A percentile compares a stretch with the other conserved stretches of the same genome.
Conservation (phyloP, 305 asterid genomes). For the Fraxinus baroniana region DNA sequence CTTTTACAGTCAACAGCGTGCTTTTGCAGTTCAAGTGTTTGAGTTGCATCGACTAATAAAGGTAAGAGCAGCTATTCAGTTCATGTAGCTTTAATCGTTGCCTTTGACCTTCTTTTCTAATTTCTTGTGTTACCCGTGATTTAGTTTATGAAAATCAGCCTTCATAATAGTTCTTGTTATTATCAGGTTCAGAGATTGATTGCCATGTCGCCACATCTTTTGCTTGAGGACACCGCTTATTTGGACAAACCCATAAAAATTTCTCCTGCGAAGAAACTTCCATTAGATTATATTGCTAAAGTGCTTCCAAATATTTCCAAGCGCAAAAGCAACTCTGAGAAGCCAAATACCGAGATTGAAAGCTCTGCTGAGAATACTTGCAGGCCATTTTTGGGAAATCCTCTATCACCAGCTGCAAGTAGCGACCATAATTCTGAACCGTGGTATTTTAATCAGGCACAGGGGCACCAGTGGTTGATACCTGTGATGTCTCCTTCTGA, state of each 20-base stretch:
- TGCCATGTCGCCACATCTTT: slow-evolving; percentile 60
- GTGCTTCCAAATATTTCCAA: slow-evolving; percentile 35
- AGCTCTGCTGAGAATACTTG: slow-evolving; percentile 58
- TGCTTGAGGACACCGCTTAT: slow-evolving; percentile 46
- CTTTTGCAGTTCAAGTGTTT: slow-evolving; percentile 88
- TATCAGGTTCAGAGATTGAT: slow-evolving; percentile 75
- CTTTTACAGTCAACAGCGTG: slow-evolving; percentile 76
- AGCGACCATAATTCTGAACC: slow-evolving; percentile 34
- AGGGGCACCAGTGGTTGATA: slow-evolving; percentile 77
- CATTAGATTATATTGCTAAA: slow-evolving; percentile 41
- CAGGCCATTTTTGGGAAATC: slow-evolving; percentile 25
- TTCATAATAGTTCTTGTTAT: not conserved
- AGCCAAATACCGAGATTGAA: slow-evolving; percentile 50
- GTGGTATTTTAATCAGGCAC: slow-evolving; percentile 50
- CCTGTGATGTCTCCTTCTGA: slow-evolving; percentile 93
- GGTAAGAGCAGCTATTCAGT: slow-evolving; percentile 37
- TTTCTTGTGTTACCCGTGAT: not conserved
- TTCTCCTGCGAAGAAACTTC: slow-evolving; percentile 42
- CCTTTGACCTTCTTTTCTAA: not conserved
- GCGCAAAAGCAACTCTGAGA: slow-evolving; percentile 34
- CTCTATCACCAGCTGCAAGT: slow-evolving; percentile 32
- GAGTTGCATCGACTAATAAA: slow-evolving; percentile 87
- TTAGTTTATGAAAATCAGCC: not conserved
- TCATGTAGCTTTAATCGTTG: not conserved
- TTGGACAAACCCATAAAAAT: slow-evolving; percentile 43